phyloP scores from a whole-genome alignment of 352 stramenopile genomes.

The Chloridella minuta region DNA sequence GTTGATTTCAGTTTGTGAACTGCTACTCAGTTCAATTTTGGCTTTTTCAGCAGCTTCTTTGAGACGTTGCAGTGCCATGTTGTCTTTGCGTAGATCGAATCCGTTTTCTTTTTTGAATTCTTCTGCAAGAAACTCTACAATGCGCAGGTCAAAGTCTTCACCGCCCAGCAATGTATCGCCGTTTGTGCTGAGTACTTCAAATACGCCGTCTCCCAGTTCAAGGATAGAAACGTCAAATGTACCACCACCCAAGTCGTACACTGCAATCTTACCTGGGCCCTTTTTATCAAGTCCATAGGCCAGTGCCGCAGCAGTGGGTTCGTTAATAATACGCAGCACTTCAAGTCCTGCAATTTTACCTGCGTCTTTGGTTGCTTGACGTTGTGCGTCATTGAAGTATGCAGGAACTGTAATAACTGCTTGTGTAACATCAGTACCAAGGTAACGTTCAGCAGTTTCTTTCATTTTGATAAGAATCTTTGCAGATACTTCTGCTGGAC shows the following conservation, averaged over 20 bases:
- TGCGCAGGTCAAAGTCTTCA: constrained; percentile 66
- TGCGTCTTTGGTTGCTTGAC: constrained; percentile 39
- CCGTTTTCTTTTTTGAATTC: constrained; percentile 27
- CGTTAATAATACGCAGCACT: constrained; percentile 61
- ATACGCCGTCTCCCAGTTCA: constrained; percentile 27
- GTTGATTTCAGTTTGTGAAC: constrained; percentile 23
- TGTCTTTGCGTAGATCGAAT: neutral
- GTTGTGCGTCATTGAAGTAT: constrained; percentile 54
- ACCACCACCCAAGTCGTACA: constrained; percentile 53
- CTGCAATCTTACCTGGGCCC: constrained; percentile 29
- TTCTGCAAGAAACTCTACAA: constrained; percentile 64
- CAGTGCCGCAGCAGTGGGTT: constrained; percentile 32
- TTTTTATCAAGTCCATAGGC: constrained; percentile 36
- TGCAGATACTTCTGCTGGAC: constrained; percentile 47
- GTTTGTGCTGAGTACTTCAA: constrained; percentile 44
- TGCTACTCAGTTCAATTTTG: constrained; percentile 25
- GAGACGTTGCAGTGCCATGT: constrained; percentile 23
- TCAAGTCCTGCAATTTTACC: constrained; percentile 58
- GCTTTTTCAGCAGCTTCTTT: constrained; percentile 29
- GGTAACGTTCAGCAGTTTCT: constrained; percentile 34
- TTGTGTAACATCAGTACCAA: constrained; percentile 28
- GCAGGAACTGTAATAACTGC: constrained; percentile 51
- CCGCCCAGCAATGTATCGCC: constrained; percentile 63
- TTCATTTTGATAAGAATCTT: constrained; percentile 44
- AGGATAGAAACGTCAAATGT: constrained; percentile 34